Conservation (phyloP, 805 yeast genomes). For the Candida nemodendra region DNA sequence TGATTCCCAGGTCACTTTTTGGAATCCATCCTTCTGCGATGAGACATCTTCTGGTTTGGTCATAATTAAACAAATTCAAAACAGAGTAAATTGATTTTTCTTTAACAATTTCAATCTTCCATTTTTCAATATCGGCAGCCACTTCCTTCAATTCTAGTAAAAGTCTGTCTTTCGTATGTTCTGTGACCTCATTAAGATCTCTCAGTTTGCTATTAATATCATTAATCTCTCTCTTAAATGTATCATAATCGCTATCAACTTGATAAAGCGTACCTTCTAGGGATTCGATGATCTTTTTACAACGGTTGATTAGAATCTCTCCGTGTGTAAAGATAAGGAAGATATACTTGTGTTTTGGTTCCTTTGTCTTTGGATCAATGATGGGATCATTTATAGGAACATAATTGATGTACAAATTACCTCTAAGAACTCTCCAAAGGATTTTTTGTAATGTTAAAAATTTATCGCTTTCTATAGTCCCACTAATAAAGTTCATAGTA, state of each 20-base stretch:
- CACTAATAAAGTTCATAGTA: conserved; percentile 58
- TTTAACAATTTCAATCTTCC: conserved; percentile 68
- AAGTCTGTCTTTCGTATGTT: conserved; percentile 65
- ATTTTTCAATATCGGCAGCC: conserved; percentile 69
- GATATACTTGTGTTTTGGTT: conserved; percentile 65
- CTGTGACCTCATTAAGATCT: conserved; percentile 51
- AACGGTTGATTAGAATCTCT: conserved; percentile 60
- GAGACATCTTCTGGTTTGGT: conserved; percentile 78
- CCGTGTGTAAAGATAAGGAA: conserved; percentile 95
- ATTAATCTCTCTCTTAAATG: conserved; percentile 45
- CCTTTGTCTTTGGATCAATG: conserved; percentile 55
- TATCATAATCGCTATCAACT: conserved; percentile 43
- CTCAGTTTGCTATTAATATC: conserved; percentile 46
- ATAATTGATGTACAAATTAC: conserved; percentile 80
- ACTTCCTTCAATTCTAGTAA: conserved; percentile 75
- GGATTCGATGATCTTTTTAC: conserved; percentile 80
- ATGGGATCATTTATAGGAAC: conserved; percentile 70
- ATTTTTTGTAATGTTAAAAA: conserved; percentile 75
- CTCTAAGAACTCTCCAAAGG: conserved; percentile 89
- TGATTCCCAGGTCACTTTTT: conserved; percentile 62
- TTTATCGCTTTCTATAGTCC: conserved; percentile 73
- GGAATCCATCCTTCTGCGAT: conserved; percentile 99
- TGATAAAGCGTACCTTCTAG: conserved; percentile 76
- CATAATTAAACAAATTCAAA: conserved; percentile 77
- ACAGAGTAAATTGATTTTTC: conserved; percentile 83